Percentiles rank a stretch among this genome's conserved stretches.
Conservation (phyloP, 768 basidiomycete genomes). For the Podaxis rugospora region DNA sequence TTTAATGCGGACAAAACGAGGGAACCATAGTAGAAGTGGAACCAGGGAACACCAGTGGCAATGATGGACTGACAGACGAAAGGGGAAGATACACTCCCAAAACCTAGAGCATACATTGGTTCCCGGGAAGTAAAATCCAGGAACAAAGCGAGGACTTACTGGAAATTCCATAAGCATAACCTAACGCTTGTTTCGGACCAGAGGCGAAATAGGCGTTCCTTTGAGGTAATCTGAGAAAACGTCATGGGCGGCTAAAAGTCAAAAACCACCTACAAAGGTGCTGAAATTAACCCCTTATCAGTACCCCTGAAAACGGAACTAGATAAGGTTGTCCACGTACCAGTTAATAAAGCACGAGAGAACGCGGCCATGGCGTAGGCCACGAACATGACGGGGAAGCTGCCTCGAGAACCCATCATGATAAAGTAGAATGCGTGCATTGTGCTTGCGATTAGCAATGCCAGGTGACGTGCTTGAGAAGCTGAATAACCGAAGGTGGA, state of each 20-base stretch:
- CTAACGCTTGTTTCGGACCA: constrained; percentile 36
- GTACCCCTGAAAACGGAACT: not conserved
- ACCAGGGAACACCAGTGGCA: constrained; percentile 48
- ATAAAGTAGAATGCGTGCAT: constrained; percentile 41
- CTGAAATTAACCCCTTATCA: constrained; percentile 16
- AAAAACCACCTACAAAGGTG: constrained; percentile 29
- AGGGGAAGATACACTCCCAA: constrained; percentile 51
- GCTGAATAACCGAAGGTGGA: constrained; percentile 25
- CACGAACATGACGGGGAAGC: constrained; percentile 38
- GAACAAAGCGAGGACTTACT: constrained; percentile 27
- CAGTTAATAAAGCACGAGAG: constrained; percentile 42
- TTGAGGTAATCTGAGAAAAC: not conserved
- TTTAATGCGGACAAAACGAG: constrained; percentile 44
- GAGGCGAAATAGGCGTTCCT: constrained; percentile 47
- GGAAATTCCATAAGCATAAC: constrained; percentile 44
- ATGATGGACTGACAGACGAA: constrained; percentile 50
- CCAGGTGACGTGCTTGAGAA: constrained; percentile 37
- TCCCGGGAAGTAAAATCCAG: not conserved
- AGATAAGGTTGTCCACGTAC: constrained; percentile 24
- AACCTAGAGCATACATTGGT: constrained; percentile 28
- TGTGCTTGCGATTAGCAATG: constrained; percentile 33
- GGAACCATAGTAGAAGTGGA: constrained; percentile 54
- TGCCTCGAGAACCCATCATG: constrained; percentile 41
- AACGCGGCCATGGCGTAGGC: constrained; percentile 47
- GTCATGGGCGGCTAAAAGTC: not conserved